Evolutionary conservation across 257 asterid genomes (phyloP).

Genomic region (Mentha longifolia): DNA sequence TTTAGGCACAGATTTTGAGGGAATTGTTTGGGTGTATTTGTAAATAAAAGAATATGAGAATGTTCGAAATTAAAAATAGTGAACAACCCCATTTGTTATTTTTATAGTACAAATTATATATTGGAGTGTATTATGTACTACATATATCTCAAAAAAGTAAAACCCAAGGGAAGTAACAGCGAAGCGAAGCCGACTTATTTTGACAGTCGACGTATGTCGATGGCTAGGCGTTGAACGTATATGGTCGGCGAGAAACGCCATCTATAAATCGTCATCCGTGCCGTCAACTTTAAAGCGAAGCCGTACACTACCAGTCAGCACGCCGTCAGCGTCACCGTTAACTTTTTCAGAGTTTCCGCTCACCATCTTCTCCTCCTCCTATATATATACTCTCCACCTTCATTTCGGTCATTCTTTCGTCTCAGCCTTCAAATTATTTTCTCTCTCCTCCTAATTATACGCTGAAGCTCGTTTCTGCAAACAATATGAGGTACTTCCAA

Average conservation of each 20-base stretch:
- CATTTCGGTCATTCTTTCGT: conserved; percentile 33
- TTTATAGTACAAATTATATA: too few relatives aligned
- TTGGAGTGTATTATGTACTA: too few relatives aligned
- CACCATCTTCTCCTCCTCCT: conserved; percentile 27
- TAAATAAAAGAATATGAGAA: too few relatives aligned
- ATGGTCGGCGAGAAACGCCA: conserved; percentile 42
- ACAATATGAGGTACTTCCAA: conserved; percentile 38
- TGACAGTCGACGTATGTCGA: conserved; percentile 27
- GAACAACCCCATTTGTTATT: too few relatives aligned
- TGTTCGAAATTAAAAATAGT: too few relatives aligned
- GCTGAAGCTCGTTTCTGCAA: conserved; percentile 15
- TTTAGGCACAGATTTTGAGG: too few relatives aligned
- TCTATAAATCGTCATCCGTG: conserved; percentile 30
- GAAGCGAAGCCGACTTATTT: background rate
- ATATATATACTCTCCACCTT: conserved; percentile 33
- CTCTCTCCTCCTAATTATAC: background rate
- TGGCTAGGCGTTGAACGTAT: conserved; percentile 37
- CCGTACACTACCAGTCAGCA: conserved; percentile 29
- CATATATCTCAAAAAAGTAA: background rate
- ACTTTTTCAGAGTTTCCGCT: conserved; percentile 27
- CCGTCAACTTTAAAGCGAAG: conserved; percentile 35
- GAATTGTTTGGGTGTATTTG: too few relatives aligned
- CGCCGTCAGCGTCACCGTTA: conserved; percentile 41
- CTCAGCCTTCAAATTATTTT: conserved; percentile 1
- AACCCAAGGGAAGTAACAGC: background rate